Evolutionary conservation across 2,329 filamentous ascomycete species (phyloP), one percentile per base, ranked within the genome.

Genomic region (Fusarium temperatum): DNA sequence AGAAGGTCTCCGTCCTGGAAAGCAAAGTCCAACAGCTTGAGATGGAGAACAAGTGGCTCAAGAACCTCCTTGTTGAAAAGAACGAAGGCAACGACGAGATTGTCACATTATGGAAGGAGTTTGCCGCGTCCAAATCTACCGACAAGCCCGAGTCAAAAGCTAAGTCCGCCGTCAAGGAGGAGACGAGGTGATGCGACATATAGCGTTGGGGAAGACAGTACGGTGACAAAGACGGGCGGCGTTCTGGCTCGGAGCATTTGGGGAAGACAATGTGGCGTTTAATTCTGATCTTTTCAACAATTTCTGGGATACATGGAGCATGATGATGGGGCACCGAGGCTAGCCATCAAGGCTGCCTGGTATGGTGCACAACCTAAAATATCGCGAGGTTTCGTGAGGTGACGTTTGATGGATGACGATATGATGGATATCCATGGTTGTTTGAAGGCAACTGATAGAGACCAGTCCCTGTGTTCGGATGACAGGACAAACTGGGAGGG

Each of bases 11-110:
- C 24, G 86, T 87, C 24, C 87, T 97, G 12, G 93, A 97, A 83
- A 88, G 88, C 78, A 90, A 90, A 66, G 92, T 96, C 62, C 88
- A 89, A 66, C 91, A 94, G 78, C 88, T 96, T n/a, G 92, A 94
- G 84, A 93, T 92, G 77, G 92, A 95, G 84, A 95, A 95, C 84
- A 92, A 93, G 80, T 94, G 92, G 93, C 84, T 95, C 73, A 93
- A 93, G 87, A 92, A 93, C 81, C 86, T 95, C 42, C 89, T 96
- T 53, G 93, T 93, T 57, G 93, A 95, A 82, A 96, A 95, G 87
- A 94, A 94, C 76, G 92, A 92, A 72, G 87, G 87, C 74, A 87
- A 84, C 75, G 87, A 89, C 44, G 84, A 88, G 66, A 83, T 89
- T 51, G 81, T 85, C 39, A 83, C 85, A 1, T 81, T 89, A 59